These are phyloP conservation scores for Carallia brachiata DNA, from an alignment of 345 rosid species.

Conservation along the genomic window DNA sequence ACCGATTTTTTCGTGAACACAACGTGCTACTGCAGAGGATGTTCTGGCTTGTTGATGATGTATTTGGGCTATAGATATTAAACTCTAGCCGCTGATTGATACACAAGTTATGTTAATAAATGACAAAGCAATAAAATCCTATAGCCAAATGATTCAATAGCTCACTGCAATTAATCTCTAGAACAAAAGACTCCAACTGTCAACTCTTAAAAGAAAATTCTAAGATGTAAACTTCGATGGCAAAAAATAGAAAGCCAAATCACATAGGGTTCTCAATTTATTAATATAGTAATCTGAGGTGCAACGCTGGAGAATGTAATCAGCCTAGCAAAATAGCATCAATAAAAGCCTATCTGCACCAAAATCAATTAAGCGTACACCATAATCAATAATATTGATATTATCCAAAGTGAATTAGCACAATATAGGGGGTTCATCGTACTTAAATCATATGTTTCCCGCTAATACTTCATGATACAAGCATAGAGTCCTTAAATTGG, in stretches of 20 bases:
- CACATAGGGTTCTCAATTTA: too few species aligned
- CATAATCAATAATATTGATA: too few species aligned
- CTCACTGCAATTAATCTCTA: not conserved
- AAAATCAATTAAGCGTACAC: too few species aligned
- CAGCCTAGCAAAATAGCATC: too few species aligned
- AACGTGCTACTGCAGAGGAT: constrained; percentile 58
- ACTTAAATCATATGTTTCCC: too few species aligned
- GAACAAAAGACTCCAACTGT: not conserved
- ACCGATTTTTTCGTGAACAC: constrained; percentile 46
- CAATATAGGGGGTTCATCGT: too few species aligned
- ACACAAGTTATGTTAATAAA: not conserved
- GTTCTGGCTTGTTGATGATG: constrained; percentile 57
- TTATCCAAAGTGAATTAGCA: too few species aligned
- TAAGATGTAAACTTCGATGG: not conserved
- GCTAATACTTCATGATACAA: too few species aligned
- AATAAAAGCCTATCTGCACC: too few species aligned
- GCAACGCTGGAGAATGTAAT: too few species aligned
- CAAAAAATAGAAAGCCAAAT: not conserved
- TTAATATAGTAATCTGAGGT: too few species aligned
- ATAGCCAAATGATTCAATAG: not conserved
- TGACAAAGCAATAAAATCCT: not conserved
- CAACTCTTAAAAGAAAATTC: not conserved
- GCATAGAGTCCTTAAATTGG: too few species aligned
- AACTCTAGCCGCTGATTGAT: constrained; percentile 44
- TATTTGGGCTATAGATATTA: constrained; percentile 69